Evolutionary conservation across 2,329 filamentous ascomycete species (phyloP).

Genomic region (Ophidiomyces ophidiicola): DNA sequence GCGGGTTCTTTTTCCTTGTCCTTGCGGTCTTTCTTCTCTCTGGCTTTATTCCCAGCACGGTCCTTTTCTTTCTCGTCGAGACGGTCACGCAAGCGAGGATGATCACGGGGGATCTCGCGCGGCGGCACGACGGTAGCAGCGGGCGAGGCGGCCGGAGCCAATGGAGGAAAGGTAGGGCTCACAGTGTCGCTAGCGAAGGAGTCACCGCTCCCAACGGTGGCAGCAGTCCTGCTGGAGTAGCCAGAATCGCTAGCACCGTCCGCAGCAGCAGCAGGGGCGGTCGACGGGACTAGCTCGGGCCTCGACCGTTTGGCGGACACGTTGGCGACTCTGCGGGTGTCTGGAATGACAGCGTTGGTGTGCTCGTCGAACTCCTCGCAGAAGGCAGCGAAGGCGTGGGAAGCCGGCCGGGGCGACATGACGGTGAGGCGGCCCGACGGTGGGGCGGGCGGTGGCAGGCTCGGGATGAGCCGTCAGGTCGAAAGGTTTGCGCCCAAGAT

Average conservation of each 20-base stretch:
- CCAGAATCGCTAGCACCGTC: slow-evolving; percentile 49
- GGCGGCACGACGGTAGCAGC: no score
- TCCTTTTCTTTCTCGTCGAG: slow-evolving; percentile 21
- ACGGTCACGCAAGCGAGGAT: slow-evolving; percentile 15
- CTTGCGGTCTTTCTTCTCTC: slow-evolving; percentile 13
- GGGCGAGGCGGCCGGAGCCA: slow-evolving; percentile 27
- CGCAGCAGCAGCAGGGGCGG: slow-evolving; percentile 21
- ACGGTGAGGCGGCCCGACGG: slow-evolving; percentile 11
- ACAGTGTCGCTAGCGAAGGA: slow-evolving; percentile 36
- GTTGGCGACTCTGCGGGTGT: slow-evolving; percentile 41
- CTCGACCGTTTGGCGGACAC: slow-evolving; percentile 39
- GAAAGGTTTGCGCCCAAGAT: slow-evolving; percentile 12
- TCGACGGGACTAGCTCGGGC: slow-evolving; percentile 30
- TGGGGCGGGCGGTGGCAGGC: slow-evolving; percentile 12
- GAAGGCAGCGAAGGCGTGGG: slow-evolving; percentile 30
- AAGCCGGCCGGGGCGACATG: slow-evolving; percentile 28
- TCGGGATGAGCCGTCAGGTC: slow-evolving; percentile 15
- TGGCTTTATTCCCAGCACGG: slow-evolving; percentile 10
- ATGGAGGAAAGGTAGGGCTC: slow-evolving; percentile 28
- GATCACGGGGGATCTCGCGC: slow-evolving; percentile 12
- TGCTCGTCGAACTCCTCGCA: slow-evolving; percentile 40
- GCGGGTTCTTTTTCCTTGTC: slow-evolving; percentile 16
- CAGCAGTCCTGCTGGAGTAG: slow-evolving; percentile 48
- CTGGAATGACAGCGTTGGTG: slow-evolving; percentile 32
- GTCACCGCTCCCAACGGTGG: slow-evolving; percentile 42